Conservation (phyloP, 805 yeast genomes). For the Saccharomyces cerevisiae region DNA sequence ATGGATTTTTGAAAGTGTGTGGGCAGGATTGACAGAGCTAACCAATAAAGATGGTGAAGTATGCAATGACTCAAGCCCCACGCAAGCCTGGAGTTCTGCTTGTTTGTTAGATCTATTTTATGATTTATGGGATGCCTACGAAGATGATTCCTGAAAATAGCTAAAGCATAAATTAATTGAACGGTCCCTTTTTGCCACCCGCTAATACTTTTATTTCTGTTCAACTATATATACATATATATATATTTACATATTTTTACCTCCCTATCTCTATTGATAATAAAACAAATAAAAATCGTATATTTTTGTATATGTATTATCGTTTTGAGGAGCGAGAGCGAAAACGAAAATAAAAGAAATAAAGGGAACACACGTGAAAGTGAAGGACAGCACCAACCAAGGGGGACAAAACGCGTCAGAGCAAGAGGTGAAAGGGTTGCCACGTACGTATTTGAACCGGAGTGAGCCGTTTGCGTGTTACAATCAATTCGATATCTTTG, state of each 20-base stretch:
- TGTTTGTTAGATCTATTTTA: conserved; percentile 73
- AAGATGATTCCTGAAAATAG: background rate
- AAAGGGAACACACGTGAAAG: background rate
- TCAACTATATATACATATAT: background rate
- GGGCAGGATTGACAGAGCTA: conserved; percentile 92
- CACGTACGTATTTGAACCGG: background rate
- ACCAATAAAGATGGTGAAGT: conserved; percentile 80
- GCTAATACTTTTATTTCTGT: background rate
- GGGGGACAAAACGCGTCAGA: background rate
- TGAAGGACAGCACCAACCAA: background rate
- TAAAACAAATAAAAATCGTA: background rate
- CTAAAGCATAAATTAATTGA: background rate
- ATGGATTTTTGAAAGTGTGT: conserved; percentile 68
- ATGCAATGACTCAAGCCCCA: conserved; percentile 84
- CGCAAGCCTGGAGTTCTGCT: conserved; percentile 95
- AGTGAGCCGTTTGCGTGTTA: background rate
- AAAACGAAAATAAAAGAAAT: background rate
- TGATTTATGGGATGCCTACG: conserved; percentile 42
- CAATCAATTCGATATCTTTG: background rate
- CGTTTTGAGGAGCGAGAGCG: background rate
- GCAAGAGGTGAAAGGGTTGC: background rate
- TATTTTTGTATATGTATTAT: background rate
- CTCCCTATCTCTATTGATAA: background rate
- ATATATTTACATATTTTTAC: background rate
- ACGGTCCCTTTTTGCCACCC: background rate